Evolutionary conservation across 176 grass and related monocot genomes (phyloP), one percentile per base, ranked within the genome.

Genomic region (Saccharum officinarum): DNA sequence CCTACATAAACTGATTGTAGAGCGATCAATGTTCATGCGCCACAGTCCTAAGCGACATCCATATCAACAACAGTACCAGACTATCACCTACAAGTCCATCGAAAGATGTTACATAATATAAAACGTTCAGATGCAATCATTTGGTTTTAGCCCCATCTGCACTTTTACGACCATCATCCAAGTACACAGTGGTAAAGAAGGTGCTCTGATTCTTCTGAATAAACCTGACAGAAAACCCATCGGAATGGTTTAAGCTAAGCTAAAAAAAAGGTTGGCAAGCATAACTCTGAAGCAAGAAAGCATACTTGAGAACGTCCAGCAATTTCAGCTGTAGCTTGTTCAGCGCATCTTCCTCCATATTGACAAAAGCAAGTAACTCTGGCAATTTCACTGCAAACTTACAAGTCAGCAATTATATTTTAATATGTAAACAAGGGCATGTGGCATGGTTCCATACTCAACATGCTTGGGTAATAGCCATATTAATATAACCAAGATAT

Each of bases 261-360:
- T 61, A 11, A 28, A 50, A 85, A 40, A 10, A 4, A 60, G 20
- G 81, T 73, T 80, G 22, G 69, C 16, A 37, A 70, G 10, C 50
- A 49, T 40, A 49, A 71, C 40, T 37, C 30, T 34, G 25, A 66
- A 85, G 49, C 72, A 75, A 77, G 60, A 79, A 46, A 41, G 20
- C 81, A 79, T 98, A 98, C 96, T 94, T 98, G 68, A 98, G 96
- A 75, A 98, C 83, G 68, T 98, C 96, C 69, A 98, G 77, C 78
- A 95, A 77, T 69, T 94, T 98, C 75, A 87, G 65, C 80, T 98
- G 93, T 73, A 98, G 84, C 67, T 92, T 98, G 81, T 77, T 88
- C 14, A 92, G 83, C 12, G 93, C 91, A 50, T 98, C 91, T 81
- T 98, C 91, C 76, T 98, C 96, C 96, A 98, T 94, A 67, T 87